Evolutionary conservation across 129 eudicot genomes (phyloP).

Genomic region (Rutidosis leptorrhynchoides): DNA sequence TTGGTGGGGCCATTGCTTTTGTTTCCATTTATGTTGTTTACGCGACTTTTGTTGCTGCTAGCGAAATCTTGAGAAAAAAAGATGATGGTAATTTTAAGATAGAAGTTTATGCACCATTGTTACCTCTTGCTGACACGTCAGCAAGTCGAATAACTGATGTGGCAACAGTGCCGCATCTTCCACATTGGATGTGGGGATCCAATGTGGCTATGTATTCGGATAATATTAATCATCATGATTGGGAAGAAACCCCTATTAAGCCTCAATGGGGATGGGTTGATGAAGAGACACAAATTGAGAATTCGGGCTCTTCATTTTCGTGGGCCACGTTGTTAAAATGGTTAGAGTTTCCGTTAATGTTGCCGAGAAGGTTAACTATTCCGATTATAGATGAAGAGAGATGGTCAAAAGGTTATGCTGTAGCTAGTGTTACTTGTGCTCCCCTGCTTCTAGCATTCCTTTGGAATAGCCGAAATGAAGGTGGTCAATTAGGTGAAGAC

Average conservation of each 20-base stretch:
- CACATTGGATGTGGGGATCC: slow-evolving; percentile 76
- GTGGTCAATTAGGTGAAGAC: neutral
- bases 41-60: slow-evolving; percentile 49
- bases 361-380: slow-evolving; percentile 71
- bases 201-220: slow-evolving; percentile 62
- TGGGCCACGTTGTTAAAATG: slow-evolving; percentile 41
- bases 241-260: slow-evolving; percentile 13
- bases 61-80: slow-evolving; percentile 43
- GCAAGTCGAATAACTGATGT: no score
- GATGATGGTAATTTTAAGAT: slow-evolving; percentile 24
- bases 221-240: slow-evolving; percentile 9
- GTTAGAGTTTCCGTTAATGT: slow-evolving; percentile 55
- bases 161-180: slow-evolving; percentile 14
- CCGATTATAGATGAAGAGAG: slow-evolving; percentile 68
- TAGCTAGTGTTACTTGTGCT: slow-evolving; percentile 57
- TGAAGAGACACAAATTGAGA: slow-evolving; percentile 26
- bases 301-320: slow-evolving; percentile 34
- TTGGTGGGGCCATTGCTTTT: slow-evolving; percentile 63
- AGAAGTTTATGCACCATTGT: slow-evolving; percentile 39
- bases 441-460: slow-evolving; percentile 59
- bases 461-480: slow-evolving; percentile 40
- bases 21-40: slow-evolving; percentile 63
- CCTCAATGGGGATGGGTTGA: slow-evolving; percentile 64
- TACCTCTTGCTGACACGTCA: slow-evolving; percentile 3
- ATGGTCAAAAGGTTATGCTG: slow-evolving; percentile 81